Percentiles rank a stretch among this genome's conserved stretches.
These are phyloP conservation scores for Rhizopus delemar DNA, from an alignment of 371 early-diverging fungal species.

Conservation along the genomic window DNA sequence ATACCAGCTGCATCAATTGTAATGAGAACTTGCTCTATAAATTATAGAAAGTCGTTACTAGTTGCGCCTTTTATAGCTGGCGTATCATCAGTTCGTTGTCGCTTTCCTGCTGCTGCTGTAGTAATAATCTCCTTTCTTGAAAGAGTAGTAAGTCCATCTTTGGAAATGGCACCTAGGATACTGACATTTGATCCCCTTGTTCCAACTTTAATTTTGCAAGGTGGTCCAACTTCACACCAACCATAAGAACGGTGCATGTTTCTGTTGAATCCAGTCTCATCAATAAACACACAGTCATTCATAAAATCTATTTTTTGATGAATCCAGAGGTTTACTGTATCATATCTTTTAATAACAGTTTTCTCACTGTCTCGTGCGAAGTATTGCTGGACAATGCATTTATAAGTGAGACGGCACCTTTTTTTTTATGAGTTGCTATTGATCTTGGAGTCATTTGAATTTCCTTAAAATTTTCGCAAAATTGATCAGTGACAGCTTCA, in stretches of 20 bases:
- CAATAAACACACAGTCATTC: conserved; percentile 19
- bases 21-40: conserved; percentile 5
- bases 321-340: conserved; percentile 7
- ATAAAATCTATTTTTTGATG: conserved; percentile 12
- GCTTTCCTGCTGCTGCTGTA: conserved; percentile 7
- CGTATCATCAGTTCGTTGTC: conserved; percentile 7
- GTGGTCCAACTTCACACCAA: conserved; percentile 6
- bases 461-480: conserved; percentile 10
- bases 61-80: conserved; percentile 11
- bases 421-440: conserved; percentile 15
- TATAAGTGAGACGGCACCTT: conserved; percentile 9
- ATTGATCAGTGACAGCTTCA: conserved; percentile 15
- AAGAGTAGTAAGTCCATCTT: conserved; percentile 8
- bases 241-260: conserved; percentile 11
- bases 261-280: conserved; percentile 23
- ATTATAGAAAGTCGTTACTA: conserved; percentile 1
- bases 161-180: conserved; percentile 11
- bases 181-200: conserved; percentile 11
- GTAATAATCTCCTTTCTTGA: conserved; percentile 12
- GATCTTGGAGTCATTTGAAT: conserved; percentile 12
- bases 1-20: conserved; percentile 8
- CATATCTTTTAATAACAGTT: conserved; percentile 11
- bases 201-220: conserved; percentile 13
- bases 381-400: conserved; percentile 6
- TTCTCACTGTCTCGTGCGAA: conserved; percentile 12